Evolutionary conservation across 306 rosid genomes (phyloP), one percentile per base, ranked within the genome.

Genomic region (Amphicarpaea edgeworthii): DNA sequence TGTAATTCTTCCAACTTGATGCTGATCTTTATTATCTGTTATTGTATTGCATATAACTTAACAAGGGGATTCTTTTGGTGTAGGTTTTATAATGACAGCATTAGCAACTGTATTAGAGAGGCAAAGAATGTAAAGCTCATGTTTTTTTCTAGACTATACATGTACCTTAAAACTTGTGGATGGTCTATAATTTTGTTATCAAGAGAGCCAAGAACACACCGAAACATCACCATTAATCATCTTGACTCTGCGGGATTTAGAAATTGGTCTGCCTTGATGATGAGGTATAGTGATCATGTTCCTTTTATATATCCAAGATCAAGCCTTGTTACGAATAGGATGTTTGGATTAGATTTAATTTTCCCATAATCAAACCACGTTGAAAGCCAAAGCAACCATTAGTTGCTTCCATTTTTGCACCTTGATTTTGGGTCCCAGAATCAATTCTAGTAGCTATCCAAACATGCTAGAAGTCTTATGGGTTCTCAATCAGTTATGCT

Each of bases 151-250:
- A 78, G 83, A 80, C 71, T 88, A 54, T 87, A 73, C 83, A 72
- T 11, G 76, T 83, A 88, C 78, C 90, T 93, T 57, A 79, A 82
- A 68, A 73, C 84, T 79, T 68, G 73, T 28, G 88, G 97, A 10
- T 93, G 98, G 97, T 82, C 96, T n/a, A 73, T 91, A 70, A 83
- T 86, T 75, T 81, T 91, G 72, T 40, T 88, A 38, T 89, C 96
- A 40, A 89, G 97, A 86, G 82, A 84, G 53, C 73, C 88, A 12
- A 82, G 32, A 57, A 83, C 59, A 34, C 76, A 68, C 64, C 77
- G 77, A 71, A 88, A 89, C 64, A 67, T 80, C 76, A 87, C 91
- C 57, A 68, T 45, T 59, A 80, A 85, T 75, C 71, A 54, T 64
- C 97, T 93, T 79, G 23, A 72, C 69, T 76, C 93, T 50, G 83